Percentiles rank a stretch among this genome's conserved stretches.
Conservation (phyloP, 257 asterid species). For the Lantana camara region DNA sequence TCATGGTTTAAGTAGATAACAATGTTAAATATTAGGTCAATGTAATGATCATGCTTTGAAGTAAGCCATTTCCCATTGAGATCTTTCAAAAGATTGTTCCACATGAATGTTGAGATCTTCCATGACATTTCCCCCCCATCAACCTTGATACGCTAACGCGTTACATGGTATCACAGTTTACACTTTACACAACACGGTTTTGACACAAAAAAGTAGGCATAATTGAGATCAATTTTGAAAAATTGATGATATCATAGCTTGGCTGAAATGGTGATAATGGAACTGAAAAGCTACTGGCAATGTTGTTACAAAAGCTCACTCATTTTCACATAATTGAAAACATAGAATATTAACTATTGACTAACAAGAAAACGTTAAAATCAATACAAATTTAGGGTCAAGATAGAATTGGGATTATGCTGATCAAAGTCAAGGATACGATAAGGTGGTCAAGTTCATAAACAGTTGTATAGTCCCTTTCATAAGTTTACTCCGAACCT, state of each 20-base stretch:
- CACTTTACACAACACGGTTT: neutral
- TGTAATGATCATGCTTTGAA: too few species aligned
- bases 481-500: constrained; percentile 24
- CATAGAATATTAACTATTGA: neutral
- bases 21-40: too few species aligned
- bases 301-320: neutral
- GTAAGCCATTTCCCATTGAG: too few species aligned
- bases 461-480: constrained; percentile 20
- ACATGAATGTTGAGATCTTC: neutral
- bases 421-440: constrained; percentile 14
- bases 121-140: neutral
- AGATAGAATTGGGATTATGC: neutral
- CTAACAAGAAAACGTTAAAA: neutral
- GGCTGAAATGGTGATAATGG: too few species aligned
- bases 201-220: neutral
- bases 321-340: neutral
- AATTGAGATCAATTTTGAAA: neutral
- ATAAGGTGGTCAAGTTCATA: constrained; percentile 15
- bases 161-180: too few species aligned
- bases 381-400: neutral
- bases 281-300: neutral
- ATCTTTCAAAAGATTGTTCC: neutral
- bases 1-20: too few species aligned
- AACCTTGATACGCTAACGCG: neutral
- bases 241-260: neutral